phyloP scores from a whole-genome alignment of 352 stramenopile genomes.

The Pilasporangium apinafurcum region DNA sequence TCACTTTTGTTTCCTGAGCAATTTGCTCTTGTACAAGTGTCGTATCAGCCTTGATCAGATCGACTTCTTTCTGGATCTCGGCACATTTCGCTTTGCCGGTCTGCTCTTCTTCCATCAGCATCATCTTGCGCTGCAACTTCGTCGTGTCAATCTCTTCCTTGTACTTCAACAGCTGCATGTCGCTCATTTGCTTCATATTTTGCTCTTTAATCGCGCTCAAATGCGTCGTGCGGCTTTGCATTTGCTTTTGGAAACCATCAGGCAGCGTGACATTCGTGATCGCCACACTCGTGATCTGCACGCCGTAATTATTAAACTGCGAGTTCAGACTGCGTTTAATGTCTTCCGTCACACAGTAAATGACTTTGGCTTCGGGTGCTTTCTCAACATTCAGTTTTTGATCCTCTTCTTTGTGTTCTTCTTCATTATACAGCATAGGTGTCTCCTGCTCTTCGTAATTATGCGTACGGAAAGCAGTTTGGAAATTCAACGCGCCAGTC shows the following conservation, averaged over 20 bases:
- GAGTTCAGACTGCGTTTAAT: slow-evolving; percentile 65
- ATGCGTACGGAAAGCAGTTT: no score
- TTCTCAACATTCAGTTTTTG: no score
- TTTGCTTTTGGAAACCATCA: slow-evolving; percentile 52
- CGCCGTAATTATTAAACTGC: slow-evolving; percentile 67
- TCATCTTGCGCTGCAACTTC: slow-evolving; percentile 41
- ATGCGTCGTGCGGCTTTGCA: slow-evolving; percentile 60
- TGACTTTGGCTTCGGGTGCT: slow-evolving; percentile 1
- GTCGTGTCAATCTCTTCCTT: slow-evolving; percentile 50
- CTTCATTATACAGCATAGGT: slow-evolving; percentile 7
- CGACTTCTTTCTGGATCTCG: slow-evolving; percentile 51
- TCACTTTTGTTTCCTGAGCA: slow-evolving; percentile 37
- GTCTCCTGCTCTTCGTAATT: slow-evolving; percentile 3
- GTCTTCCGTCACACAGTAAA: slow-evolving; percentile 53
- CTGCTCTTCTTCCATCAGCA: slow-evolving; percentile 56
- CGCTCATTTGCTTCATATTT: slow-evolving; percentile 74
- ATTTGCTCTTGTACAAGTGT: slow-evolving; percentile 45
- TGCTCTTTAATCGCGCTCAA: slow-evolving; percentile 65
- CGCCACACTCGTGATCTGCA: slow-evolving; percentile 60
- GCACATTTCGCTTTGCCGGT: slow-evolving; percentile 44
- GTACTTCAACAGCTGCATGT: slow-evolving; percentile 69
- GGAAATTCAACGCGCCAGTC: slow-evolving; percentile 31
- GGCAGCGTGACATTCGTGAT: slow-evolving; percentile 48
- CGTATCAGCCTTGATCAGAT: slow-evolving; percentile 47
- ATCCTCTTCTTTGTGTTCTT: neutral